Evolutionary conservation across 495 filamentous ascomycete genomes (phyloP).

Genomic region (Penicillium samsonianum): DNA sequence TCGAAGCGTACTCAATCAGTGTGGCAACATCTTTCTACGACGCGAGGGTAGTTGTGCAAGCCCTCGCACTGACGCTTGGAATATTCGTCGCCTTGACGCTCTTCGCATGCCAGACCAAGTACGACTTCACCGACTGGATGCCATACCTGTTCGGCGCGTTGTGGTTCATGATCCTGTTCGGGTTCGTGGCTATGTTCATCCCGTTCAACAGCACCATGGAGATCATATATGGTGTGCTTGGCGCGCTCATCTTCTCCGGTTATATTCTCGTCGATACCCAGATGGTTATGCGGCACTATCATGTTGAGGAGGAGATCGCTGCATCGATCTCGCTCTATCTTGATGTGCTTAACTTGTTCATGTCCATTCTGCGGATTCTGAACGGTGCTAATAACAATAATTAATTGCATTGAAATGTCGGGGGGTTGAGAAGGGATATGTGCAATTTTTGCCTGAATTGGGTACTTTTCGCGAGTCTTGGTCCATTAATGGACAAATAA

Average conservation of each 20-base stretch:
- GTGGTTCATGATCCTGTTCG: conserved; percentile 88
- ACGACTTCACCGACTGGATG: conserved; percentile 96
- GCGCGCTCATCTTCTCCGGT: conserved; percentile 84
- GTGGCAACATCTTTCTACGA: conserved; percentile 90
- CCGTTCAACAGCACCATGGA: conserved; percentile 75
- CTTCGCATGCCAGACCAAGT: conserved; percentile 97
- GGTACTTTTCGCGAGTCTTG: background rate
- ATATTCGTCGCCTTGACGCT: conserved; percentile 92
- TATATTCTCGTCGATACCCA: conserved; percentile 98
- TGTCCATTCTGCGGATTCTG: conserved; percentile 86
- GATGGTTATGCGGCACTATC: conserved; percentile 89
- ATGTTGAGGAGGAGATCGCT: conserved; percentile 98
- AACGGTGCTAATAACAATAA: conserved; percentile 81
- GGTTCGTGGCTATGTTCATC: conserved; percentile 86
- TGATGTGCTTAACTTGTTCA: conserved; percentile 95
- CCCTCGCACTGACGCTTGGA: conserved; percentile 83
- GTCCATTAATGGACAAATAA: background rate
- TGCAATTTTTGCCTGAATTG: background rate
- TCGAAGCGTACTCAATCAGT: conserved; percentile 92
- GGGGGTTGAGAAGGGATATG: background rate
- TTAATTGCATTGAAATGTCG: conserved; percentile 38
- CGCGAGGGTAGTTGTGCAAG: conserved; percentile 78
- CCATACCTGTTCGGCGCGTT: conserved; percentile 90
- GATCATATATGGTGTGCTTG: conserved; percentile 76
- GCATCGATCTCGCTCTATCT: conserved; percentile 94